Evolutionary conservation across 495 filamentous ascomycete genomes (phyloP).

Genomic region (Penicilliopsis zonata): DNA sequence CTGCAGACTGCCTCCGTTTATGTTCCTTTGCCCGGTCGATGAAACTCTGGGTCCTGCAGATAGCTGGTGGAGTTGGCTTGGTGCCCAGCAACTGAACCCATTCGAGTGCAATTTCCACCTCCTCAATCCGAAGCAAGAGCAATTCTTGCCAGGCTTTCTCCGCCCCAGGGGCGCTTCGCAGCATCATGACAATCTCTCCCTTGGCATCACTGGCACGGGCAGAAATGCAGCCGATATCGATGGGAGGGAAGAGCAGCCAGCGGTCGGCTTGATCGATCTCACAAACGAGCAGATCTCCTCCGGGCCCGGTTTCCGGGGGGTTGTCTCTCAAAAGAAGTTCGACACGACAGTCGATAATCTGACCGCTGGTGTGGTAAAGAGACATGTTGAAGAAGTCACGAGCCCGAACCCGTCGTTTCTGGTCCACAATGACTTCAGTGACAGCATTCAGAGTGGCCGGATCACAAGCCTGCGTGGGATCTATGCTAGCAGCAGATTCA

Average conservation of each 20-base stretch:
- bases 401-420: conserved; percentile 62
- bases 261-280: conserved; percentile 63
- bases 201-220: conserved; percentile 63
- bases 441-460: conserved; percentile 60
- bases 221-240: conserved; percentile 56
- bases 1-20: conserved; percentile 18
- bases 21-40: conserved; percentile 32
- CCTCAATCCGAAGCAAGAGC: conserved; percentile 54
- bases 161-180: conserved; percentile 38
- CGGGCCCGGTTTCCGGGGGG: conserved; percentile 35
- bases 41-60: conserved; percentile 38
- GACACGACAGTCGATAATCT: conserved; percentile 77
- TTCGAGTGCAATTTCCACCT: conserved; percentile 66
- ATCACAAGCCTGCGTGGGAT: conserved; percentile 67
- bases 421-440: conserved; percentile 58
- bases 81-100: conserved; percentile 80
- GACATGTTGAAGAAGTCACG: conserved; percentile 83
- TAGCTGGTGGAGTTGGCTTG: conserved; percentile 59
- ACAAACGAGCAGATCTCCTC: conserved; percentile 79
- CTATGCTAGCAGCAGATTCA: conserved; percentile 74
- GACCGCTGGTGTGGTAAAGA: conserved; percentile 78
- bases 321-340: conserved; percentile 82
- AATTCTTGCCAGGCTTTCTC: conserved; percentile 67
- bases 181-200: conserved; percentile 71
- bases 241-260: conserved; percentile 88